A percentile compares a stretch with the other conserved stretches of the same genome.
Evolutionary conservation across 306 rosid genomes (phyloP).

Genomic region (Canavalia gladiata): DNA sequence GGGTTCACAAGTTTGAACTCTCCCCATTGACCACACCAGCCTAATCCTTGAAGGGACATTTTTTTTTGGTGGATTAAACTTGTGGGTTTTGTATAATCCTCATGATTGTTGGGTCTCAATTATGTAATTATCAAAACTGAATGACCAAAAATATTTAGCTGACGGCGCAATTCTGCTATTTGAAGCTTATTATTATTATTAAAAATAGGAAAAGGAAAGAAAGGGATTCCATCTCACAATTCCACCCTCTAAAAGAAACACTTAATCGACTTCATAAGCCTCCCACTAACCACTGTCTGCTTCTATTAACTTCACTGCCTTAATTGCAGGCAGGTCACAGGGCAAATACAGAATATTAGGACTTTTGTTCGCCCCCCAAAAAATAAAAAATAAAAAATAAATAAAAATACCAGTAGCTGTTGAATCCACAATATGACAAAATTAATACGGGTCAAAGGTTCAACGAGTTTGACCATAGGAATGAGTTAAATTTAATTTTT

Average conservation of each 20-base stretch:
- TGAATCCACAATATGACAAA: conserved; percentile 12
- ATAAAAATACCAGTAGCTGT: background rate
- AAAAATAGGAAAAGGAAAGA: background rate
- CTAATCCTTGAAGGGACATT: background rate
- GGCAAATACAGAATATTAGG: conserved; percentile 11
- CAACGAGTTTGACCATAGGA: conserved; percentile 35
- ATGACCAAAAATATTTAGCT: conserved; percentile 48
- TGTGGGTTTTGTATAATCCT: conserved; percentile 41
- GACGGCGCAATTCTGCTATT: conserved; percentile 72
- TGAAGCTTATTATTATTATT: conserved; percentile 30
- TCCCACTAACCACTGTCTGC: conserved; percentile 58
- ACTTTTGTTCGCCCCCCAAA: background rate
- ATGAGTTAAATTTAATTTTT: no score
- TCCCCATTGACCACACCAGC: conserved; percentile 41
- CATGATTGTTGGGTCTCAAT: conserved; percentile 53
- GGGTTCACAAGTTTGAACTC: conserved; percentile 27
- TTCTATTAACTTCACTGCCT: conserved; percentile 10
- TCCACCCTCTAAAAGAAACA: conserved; percentile 39
- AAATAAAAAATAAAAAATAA: background rate
- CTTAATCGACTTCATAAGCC: conserved; percentile 47
- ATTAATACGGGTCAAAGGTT: conserved; percentile 43
- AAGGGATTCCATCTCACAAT: conserved; percentile 34
- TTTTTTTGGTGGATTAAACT: background rate
- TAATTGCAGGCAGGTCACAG: conserved; percentile 21
- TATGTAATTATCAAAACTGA: conserved; percentile 39